Evolutionary conservation across 495 filamentous ascomycete genomes (phyloP).

Genomic region (Penicillium coprophilum): DNA sequence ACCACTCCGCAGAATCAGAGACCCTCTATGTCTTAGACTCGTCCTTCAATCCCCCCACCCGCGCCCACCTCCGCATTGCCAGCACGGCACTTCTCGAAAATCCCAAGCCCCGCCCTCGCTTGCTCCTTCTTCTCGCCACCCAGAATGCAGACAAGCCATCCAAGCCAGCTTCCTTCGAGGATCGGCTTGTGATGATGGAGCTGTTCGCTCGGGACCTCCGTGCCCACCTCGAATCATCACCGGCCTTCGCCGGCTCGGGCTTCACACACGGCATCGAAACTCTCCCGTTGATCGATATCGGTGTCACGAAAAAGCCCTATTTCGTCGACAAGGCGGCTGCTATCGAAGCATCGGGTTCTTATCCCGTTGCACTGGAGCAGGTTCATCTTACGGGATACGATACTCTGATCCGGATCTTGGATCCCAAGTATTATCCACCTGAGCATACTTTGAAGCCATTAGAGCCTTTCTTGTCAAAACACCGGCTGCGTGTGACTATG

Average conservation of each 20-base stretch:
- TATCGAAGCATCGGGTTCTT: conserved; percentile 57
- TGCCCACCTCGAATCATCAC: conserved; percentile 26
- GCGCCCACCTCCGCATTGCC: conserved; percentile 77
- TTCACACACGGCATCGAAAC: conserved; percentile 15
- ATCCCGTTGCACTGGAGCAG: conserved; percentile 53
- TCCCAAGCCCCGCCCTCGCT: conserved; percentile 42
- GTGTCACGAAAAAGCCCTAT: conserved; percentile 75
- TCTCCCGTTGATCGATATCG: conserved; percentile 66
- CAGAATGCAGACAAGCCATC: conserved; percentile 93
- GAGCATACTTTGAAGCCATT: conserved; percentile 56
- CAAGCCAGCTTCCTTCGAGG: conserved; percentile 77
- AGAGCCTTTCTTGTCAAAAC: conserved; percentile 64
- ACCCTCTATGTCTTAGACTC: conserved; percentile 86
- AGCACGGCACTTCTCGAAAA: conserved; percentile 58
- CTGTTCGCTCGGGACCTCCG: conserved; percentile 68
- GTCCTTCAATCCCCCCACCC: conserved; percentile 91
- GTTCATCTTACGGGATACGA: conserved; percentile 86
- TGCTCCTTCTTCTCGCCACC: conserved; percentile 81
- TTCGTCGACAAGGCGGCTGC: conserved; percentile 81
- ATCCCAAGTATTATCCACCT: conserved; percentile 78
- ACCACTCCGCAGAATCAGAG: conserved; percentile 30
- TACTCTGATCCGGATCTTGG: conserved; percentile 79
- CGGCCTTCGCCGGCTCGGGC: conserved; percentile 5
- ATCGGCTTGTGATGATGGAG: conserved; percentile 84
- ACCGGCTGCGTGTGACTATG: conserved; percentile 70